Evolutionary conservation across 2,329 filamentous ascomycete genomes (phyloP).

Genomic region (Trichoderma sp.): DNA sequence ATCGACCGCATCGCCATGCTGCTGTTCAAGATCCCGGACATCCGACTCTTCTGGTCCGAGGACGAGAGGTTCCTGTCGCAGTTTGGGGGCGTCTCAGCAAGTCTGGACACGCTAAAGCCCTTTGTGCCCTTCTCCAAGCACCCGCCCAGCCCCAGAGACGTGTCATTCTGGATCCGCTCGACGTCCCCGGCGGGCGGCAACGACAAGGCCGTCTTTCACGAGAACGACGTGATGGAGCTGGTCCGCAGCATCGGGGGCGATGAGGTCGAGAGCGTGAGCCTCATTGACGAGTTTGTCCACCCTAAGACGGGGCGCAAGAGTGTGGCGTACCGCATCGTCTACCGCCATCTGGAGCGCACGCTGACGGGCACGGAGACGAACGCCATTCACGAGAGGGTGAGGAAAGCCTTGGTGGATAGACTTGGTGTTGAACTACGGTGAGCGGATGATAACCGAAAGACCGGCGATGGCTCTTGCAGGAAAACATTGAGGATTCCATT

Average conservation of each 20-base stretch:
- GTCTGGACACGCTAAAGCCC: slow-evolving; percentile 52
- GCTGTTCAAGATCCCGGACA: slow-evolving; percentile 93
- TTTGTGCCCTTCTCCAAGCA: slow-evolving; percentile 92
- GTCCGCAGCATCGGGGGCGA: slow-evolving; percentile 82
- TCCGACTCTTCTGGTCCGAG: slow-evolving; percentile 91
- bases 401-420: slow-evolving; percentile 63
- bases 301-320: slow-evolving; percentile 82
- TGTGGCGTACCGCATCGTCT: slow-evolving; percentile 90
- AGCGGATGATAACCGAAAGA: background rate
- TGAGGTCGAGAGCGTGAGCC: slow-evolving; percentile 79
- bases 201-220: slow-evolving; percentile 65
- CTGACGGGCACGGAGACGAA: slow-evolving; percentile 83
- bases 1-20: slow-evolving; percentile 97
- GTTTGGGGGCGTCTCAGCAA: slow-evolving; percentile 65
- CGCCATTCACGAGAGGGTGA: slow-evolving; percentile 69
- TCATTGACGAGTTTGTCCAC: slow-evolving; percentile 86
- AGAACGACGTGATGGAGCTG: slow-evolving; percentile 97
- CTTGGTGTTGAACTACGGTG: slow-evolving; percentile 69
- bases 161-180: slow-evolving; percentile 80
- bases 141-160: slow-evolving; percentile 86
- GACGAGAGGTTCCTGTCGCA: slow-evolving; percentile 85
- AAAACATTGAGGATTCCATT: background rate
- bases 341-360: slow-evolving; percentile 88
- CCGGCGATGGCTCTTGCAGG: background rate
- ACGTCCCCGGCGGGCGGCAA: slow-evolving; percentile 50